Conservation (phyloP, 2,329 filamentous ascomycete genomes). For the Aureobasidium uvarum region DNA sequence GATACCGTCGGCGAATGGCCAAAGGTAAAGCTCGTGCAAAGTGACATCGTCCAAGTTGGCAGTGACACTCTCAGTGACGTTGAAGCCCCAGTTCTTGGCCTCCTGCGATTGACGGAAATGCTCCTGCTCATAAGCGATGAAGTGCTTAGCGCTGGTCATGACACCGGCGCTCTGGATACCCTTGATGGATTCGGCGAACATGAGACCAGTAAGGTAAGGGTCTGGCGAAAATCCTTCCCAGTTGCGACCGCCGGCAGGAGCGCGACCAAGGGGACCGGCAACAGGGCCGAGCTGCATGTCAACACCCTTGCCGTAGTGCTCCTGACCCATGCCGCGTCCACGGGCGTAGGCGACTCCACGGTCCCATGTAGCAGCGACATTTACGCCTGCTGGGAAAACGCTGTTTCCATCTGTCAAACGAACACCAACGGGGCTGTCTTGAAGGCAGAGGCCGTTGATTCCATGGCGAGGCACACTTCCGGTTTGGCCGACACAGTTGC, state of each 20-base stretch:
- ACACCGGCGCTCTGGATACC: constrained; percentile 46
- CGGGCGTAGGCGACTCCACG: constrained; percentile 47
- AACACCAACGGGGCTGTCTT: constrained; percentile 40
- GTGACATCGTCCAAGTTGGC: constrained; percentile 65
- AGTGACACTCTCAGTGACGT: constrained; percentile 55
- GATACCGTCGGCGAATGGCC: constrained; percentile 64
- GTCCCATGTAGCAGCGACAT: constrained; percentile 41
- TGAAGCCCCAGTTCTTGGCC: constrained; percentile 40
- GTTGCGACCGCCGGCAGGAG: constrained; percentile 44
- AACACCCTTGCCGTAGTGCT: constrained; percentile 38
- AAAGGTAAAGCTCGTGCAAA: constrained; percentile 52
- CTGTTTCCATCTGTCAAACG: constrained; percentile 32
- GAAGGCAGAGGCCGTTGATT: constrained; percentile 40
- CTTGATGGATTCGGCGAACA: constrained; percentile 43
- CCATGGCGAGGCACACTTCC: constrained; percentile 38
- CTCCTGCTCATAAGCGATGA: constrained; percentile 63
- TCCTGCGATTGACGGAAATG: constrained; percentile 41
- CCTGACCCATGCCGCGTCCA: constrained; percentile 39
- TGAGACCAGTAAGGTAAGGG: constrained; percentile 46
- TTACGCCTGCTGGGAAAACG: constrained; percentile 40
- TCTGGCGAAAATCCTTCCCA: constrained; percentile 46
- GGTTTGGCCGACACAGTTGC: constrained; percentile 40
- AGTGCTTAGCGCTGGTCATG: constrained; percentile 51
- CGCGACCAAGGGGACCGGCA: constrained; percentile 46
- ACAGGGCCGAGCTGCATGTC: constrained; percentile 49